Percentiles rank a stretch among this genome's conserved stretches.
Evolutionary conservation across 768 basidiomycete genomes (phyloP).

Genomic region (Cubamyces sp.): DNA sequence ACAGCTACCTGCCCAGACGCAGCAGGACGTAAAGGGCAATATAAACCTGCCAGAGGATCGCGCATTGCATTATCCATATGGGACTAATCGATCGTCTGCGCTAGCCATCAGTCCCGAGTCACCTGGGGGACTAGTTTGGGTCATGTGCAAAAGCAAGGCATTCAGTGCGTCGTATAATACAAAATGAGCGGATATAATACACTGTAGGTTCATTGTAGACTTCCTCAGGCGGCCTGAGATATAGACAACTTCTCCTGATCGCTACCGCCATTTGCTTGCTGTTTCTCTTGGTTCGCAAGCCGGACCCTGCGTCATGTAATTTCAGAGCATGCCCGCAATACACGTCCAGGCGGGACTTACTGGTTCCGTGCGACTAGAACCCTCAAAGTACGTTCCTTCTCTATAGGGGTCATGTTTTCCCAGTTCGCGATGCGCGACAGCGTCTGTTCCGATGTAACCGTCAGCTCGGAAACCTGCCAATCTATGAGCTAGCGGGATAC

Average conservation of each 20-base stretch:
- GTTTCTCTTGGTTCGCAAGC: conserved; percentile 26
- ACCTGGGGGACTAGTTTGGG: too few relatives aligned
- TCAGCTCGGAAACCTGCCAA: neutral
- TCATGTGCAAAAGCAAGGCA: too few relatives aligned
- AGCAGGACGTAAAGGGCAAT: too few relatives aligned
- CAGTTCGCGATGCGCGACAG: conserved; percentile 70
- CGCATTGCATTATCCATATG: too few relatives aligned
- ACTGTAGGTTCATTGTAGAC: neutral
- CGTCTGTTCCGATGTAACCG: conserved; percentile 45
- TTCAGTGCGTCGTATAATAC: neutral
- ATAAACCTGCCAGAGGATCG: too few relatives aligned
- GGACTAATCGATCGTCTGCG: too few relatives aligned
- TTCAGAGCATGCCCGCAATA: neutral
- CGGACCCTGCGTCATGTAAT: conserved; percentile 11
- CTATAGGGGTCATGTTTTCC: conserved; percentile 56
- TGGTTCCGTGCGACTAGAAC: conserved; percentile 56
- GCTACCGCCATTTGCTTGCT: neutral
- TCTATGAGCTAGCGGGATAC: conserved; percentile 22
- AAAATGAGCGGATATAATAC: neutral
- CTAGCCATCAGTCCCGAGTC: too few relatives aligned
- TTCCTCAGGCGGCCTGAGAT: conserved; percentile 35
- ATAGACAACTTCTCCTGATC: conserved; percentile 12
- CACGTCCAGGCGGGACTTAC: conserved; percentile 25
- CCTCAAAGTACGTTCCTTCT: conserved; percentile 59
- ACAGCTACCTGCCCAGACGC: too few relatives aligned